A percentile compares a stretch with the other conserved stretches of the same genome.
phyloP scores from a whole-genome alignment of 2,329 filamentous ascomycete species.

The Fusarium sp. region DNA sequence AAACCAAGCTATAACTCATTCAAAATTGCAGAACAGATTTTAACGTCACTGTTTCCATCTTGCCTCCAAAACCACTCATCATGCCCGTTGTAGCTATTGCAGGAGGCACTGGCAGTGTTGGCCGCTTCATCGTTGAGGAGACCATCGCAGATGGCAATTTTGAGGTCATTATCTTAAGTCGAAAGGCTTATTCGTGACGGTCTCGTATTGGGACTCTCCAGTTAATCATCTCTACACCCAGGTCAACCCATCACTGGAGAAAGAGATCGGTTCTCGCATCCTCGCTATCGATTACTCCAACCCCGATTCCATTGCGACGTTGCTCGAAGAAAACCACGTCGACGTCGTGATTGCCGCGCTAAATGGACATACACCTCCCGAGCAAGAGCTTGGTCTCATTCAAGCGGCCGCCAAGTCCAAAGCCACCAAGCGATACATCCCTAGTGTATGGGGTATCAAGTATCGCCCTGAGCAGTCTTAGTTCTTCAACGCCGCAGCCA shows the following conservation, averaged over 20 bases:
- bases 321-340: no score
- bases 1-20: background rate
- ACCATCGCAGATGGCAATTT: background rate
- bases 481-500: no score
- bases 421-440: no score
- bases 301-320: no score
- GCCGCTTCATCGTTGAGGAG: background rate
- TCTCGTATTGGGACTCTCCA: rapidly evolving
- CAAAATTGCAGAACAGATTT: rapidly evolving
- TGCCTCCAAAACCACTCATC: background rate
- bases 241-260: background rate
- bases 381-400: no score
- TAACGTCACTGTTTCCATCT: background rate
- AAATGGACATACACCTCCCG: no score
- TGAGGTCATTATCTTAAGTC: background rate
- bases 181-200: background rate
- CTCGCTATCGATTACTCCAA: background rate
- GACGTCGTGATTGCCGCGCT: no score
- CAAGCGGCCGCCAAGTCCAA: no score
- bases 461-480: no score
- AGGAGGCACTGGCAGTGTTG: background rate
- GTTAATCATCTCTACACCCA: background rate
- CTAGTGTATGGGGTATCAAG: no score
- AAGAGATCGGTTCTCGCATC: background rate
- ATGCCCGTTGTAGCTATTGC: background rate